A percentile compares a stretch with the other conserved stretches of the same genome.
phyloP scores from a whole-genome alignment of 1,284 basidiomycete species.

The Pseudozyma thailandica region DNA sequence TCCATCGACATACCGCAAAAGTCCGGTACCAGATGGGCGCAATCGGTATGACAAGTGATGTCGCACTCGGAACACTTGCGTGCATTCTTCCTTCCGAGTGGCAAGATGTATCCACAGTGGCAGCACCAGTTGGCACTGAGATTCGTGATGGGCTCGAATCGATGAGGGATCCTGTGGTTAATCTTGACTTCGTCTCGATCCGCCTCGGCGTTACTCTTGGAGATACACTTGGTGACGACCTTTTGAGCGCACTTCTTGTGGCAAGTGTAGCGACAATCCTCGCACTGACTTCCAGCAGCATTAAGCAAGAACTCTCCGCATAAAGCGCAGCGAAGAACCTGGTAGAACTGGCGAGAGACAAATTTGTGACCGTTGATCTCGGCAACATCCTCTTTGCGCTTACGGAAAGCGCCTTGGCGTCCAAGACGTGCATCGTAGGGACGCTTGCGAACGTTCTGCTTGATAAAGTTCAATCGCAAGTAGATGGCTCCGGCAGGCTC shows the following conservation, averaged over 20 bases:
- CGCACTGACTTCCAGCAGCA: conserved; percentile 96
- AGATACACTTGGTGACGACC: conserved; percentile 99
- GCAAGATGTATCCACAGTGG: conserved; percentile 94
- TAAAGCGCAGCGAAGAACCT: conserved; percentile 93
- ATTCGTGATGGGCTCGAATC: conserved; percentile 96
- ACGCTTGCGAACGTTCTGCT: conserved; percentile 80
- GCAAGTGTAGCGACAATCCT: conserved; percentile 98
- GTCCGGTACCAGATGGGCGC: conserved; percentile 96
- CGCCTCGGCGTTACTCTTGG: conserved; percentile 87
- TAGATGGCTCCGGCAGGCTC: conserved; percentile 94
- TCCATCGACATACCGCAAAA: conserved; percentile 99
- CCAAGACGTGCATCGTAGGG: conserved; percentile 88
- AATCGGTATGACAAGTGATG: conserved; percentile 96
- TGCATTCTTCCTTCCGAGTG: conserved; percentile 94
- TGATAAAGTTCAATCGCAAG: conserved; percentile 63
- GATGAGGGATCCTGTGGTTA: conserved; percentile 98
- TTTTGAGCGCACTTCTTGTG: conserved; percentile 98
- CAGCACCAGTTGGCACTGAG: conserved; percentile 99
- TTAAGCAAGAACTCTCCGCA: conserved; percentile 98
- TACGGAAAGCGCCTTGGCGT: conserved; percentile 96
- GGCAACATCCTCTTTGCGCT: conserved; percentile 97
- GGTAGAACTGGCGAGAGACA: conserved; percentile 96
- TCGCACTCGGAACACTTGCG: conserved; percentile 95
- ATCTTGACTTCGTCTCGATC: conserved; percentile 98
- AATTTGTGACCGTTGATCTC: conserved; percentile 99